These are phyloP conservation scores for Pisolithus marmoratus DNA, from an alignment of 768 basidiomycete genomes.

Conservation along the genomic window DNA sequence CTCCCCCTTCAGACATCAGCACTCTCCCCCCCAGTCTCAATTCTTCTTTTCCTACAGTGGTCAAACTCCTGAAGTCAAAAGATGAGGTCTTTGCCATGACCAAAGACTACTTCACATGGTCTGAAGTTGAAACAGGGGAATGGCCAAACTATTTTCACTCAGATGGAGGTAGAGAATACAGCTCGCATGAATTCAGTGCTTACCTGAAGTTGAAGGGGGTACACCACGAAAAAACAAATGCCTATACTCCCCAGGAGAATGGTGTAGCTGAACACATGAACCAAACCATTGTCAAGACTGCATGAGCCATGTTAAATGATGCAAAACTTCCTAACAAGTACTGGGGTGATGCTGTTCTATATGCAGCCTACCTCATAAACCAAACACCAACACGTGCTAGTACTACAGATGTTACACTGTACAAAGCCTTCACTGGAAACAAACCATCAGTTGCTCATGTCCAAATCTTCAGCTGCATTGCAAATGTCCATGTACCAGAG, in stretches of 20 bases:
- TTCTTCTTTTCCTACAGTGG: too few species aligned
- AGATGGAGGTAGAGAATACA: slow-evolving; percentile 24
- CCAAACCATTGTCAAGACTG: slow-evolving; percentile 27
- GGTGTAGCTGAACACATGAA: slow-evolving; percentile 38
- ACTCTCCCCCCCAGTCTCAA: too few species aligned
- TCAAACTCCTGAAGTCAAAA: slow-evolving; percentile 11
- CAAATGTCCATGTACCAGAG: slow-evolving; percentile 11
- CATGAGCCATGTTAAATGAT: slow-evolving; percentile 24
- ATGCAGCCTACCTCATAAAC: slow-evolving; percentile 2
- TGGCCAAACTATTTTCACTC: slow-evolving; percentile 12
- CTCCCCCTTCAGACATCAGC: too few species aligned
- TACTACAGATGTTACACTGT: slow-evolving; percentile 12
- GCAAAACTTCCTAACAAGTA: neutral
- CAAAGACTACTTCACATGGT: slow-evolving; percentile 8
- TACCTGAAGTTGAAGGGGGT: slow-evolving; percentile 12
- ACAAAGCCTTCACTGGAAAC: slow-evolving; percentile 13
- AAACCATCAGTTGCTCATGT: slow-evolving; percentile 19
- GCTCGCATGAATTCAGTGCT: neutral
- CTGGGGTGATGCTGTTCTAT: slow-evolving; percentile 4
- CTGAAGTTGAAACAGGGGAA: slow-evolving; percentile 9
- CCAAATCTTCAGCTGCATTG: slow-evolving; percentile 19
- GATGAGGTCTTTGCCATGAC: slow-evolving; percentile 5
- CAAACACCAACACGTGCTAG: neutral
- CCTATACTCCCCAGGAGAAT: slow-evolving; percentile 36
- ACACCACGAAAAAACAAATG: slow-evolving; percentile 12